phyloP scores from a whole-genome alignment of 805 yeast species.

The Kluyveromyces siamensis region DNA sequence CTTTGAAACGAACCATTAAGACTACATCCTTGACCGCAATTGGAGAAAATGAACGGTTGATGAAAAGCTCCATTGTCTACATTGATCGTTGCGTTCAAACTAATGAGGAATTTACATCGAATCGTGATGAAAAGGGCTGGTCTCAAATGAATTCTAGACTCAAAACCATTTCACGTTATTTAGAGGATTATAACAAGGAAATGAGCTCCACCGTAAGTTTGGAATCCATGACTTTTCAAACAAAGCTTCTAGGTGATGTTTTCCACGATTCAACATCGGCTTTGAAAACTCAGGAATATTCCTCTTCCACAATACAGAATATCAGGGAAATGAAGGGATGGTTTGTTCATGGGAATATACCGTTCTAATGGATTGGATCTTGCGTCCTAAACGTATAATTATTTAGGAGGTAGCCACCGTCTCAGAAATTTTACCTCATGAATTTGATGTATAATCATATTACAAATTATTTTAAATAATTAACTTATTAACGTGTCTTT shows the following conservation, averaged over 20 bases:
- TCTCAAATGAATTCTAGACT: conserved; percentile 20
- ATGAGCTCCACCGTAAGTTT: conserved; percentile 11
- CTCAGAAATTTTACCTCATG: background rate
- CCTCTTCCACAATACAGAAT: conserved; percentile 7
- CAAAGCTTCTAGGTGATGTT: conserved; percentile 18
- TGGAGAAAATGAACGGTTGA: conserved; percentile 32
- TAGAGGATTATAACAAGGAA: conserved; percentile 22
- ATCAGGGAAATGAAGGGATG: conserved; percentile 35
- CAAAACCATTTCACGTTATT: conserved; percentile 18
- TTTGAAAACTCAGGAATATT: background rate
- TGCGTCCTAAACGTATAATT: too few relatives aligned
- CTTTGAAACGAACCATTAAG: conserved; percentile 19
- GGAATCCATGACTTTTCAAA: conserved; percentile 24
- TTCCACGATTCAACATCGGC: conserved; percentile 7
- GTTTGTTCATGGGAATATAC: conserved; percentile 31
- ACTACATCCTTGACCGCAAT: conserved; percentile 34
- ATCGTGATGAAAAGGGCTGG: conserved; percentile 5
- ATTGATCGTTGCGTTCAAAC: conserved; percentile 24
- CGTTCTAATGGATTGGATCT: background rate
- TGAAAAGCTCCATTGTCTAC: conserved; percentile 27
- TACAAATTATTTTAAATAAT: background rate
- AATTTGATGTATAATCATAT: background rate
- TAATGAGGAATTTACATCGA: background rate
- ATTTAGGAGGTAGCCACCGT: too few relatives aligned
- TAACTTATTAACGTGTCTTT: background rate